phyloP scores from a whole-genome alignment of 805 yeast species.

The Candida koratica region DNA sequence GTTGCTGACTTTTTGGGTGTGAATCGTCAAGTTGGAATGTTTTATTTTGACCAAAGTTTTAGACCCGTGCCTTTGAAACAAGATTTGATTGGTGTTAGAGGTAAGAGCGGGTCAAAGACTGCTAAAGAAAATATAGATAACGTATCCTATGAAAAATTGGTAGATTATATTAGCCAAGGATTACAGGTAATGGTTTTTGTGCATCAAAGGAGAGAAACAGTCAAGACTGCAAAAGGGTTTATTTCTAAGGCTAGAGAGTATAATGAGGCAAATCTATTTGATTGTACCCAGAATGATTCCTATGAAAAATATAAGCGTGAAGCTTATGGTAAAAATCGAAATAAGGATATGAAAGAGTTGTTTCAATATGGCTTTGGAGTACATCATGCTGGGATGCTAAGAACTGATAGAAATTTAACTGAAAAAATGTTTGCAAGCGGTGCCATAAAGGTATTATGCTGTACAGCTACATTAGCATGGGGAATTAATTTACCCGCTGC shows the following conservation, averaged over 20 bases:
- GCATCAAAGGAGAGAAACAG: slow-evolving; percentile 91
- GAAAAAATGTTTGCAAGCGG: slow-evolving; percentile 86
- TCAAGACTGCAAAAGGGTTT: slow-evolving; percentile 71
- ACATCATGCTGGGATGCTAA: slow-evolving; percentile 96
- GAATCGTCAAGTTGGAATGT: slow-evolving; percentile 85
- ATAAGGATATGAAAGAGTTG: slow-evolving; percentile 75
- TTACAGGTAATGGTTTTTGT: slow-evolving; percentile 96
- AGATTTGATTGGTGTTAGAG: slow-evolving; percentile 79
- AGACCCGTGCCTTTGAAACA: slow-evolving; percentile 93
- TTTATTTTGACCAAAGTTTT: slow-evolving; percentile 88
- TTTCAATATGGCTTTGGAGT: slow-evolving; percentile 82
- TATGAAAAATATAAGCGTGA: slow-evolving; percentile 56
- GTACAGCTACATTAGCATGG: slow-evolving; percentile 99
- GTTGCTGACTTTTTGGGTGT: slow-evolving; percentile 95
- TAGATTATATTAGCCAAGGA: slow-evolving; percentile 62
- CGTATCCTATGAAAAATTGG: slow-evolving; percentile 70
- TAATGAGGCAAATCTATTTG: slow-evolving; percentile 56
- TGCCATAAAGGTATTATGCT: slow-evolving; percentile 81
- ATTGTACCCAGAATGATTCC: slow-evolving; percentile 43
- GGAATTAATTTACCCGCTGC: slow-evolving; percentile 99
- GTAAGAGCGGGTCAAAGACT: slow-evolving; percentile 74
- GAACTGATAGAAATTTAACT: slow-evolving; percentile 84
- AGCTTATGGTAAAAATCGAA: slow-evolving; percentile 61
- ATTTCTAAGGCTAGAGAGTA: slow-evolving; percentile 62
- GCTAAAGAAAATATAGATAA: slow-evolving; percentile 71